Base-by-base conservation (phyloP, 2,329 filamentous ascomycete species). In the Fusarium chaquense region DNA sequence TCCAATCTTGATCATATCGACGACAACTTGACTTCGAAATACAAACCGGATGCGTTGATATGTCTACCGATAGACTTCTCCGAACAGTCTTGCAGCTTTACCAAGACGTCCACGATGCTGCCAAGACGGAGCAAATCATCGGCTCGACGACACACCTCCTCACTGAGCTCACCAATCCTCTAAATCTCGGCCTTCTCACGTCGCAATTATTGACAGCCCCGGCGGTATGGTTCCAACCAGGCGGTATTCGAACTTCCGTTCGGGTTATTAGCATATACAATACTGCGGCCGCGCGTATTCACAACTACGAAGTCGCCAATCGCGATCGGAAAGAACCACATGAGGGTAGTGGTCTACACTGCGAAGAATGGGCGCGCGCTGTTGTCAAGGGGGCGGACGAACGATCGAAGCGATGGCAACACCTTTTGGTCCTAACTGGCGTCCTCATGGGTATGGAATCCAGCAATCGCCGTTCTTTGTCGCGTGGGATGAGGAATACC, bases 361-460 rank as follows among this genome's bases (percentile, higher is more conserved):
- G 83, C 69, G 85, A 88, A 51, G 82, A 81, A 24, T 90, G 88
- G 87, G 81, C 86, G 11, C 82, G 83, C 22, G 86, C 86, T 1
- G 83, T 90, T 5, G 83, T 85, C 44, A 85, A 85, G 72, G 88
- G 87, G 36, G 83, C 86, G 12, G 87, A 90, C 56, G 85, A 85
- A 33, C 83, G 84, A 45, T 88, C 88, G 18, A 85, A 84, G 28
- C 84, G 93, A 75, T 97, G 93, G 93, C 90, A 93, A 78, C 94
- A 97, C 78, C 80, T 94, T 32, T 83, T 97, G n/a, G 86, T 94
- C 7, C 86, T 97, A 11, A 90, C 90, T 0, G 94, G 93, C 5
- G 82, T 97, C 24, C 80, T 97, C 61, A 86, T 95, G 76, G 93
- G 93, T 11, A 90, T 94, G 75, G 91, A 92, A 70, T 83, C 86